Percentiles rank a stretch among this genome's conserved stretches.
These are phyloP conservation scores for Drechslerella coelobrocha DNA, from an alignment of 2,329 filamentous ascomycete genomes.

Conservation along the genomic window DNA sequence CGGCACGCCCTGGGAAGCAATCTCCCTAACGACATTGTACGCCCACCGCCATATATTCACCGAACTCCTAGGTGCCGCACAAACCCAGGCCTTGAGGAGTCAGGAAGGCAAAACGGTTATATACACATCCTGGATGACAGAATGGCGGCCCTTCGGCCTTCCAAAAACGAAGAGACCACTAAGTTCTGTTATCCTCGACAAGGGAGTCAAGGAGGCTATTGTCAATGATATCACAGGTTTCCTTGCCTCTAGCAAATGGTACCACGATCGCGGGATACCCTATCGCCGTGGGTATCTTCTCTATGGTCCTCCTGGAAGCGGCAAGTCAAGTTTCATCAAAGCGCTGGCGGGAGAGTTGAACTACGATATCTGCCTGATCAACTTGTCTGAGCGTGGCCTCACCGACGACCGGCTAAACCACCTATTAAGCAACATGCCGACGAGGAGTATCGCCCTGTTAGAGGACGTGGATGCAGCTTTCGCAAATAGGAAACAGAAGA, in stretches of 20 bases:
- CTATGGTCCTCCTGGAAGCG: constrained; percentile 86
- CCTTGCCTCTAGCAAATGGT: constrained; percentile 80
- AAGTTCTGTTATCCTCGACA: constrained; percentile 83
- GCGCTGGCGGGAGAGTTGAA: constrained; percentile 90
- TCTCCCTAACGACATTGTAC: constrained; percentile 91
- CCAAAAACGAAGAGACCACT: constrained; percentile 85
- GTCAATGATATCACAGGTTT: constrained; percentile 84
- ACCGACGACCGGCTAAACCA: constrained; percentile 89
- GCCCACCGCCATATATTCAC: constrained; percentile 88
- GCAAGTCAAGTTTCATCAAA: constrained; percentile 95
- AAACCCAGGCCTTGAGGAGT: constrained; percentile 76
- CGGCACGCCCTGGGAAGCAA: constrained; percentile 90
- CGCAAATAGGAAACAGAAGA: constrained; percentile 76
- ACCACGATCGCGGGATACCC: constrained; percentile 90
- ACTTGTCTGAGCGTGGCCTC: constrained; percentile 85
- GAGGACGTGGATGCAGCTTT: constrained; percentile 95
- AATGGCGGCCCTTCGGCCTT: constrained; percentile 84
- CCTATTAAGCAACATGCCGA: constrained; percentile 82
- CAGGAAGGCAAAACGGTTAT: constrained; percentile 93
- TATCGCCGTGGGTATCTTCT: constrained; percentile 89
- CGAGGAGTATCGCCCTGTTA: constrained; percentile 79
- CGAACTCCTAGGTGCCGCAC: constrained; percentile 85
- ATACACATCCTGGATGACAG: constrained; percentile 81
- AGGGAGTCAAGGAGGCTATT: constrained; percentile 81
- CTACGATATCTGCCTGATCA: constrained; percentile 90